These are phyloP conservation scores for Sphaerobolus stellatus DNA, from an alignment of 1,284 basidiomycete species.

Conservation along the genomic window DNA sequence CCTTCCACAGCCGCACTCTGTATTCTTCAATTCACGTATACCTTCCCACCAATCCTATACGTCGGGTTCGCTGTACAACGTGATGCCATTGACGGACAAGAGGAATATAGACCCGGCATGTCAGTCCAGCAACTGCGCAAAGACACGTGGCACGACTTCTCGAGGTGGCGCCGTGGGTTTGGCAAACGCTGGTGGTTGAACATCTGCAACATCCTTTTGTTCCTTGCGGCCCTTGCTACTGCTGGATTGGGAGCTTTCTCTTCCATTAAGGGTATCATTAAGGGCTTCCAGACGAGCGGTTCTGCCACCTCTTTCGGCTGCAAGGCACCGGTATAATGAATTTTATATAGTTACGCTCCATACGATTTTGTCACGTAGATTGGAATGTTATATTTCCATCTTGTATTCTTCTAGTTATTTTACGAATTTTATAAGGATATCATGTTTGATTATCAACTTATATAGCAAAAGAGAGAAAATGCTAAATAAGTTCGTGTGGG, in stretches of 20 bases:
- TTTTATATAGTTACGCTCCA: no score
- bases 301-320: conserved; percentile 29
- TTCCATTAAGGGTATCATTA: conserved; percentile 24
- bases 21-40: conserved; percentile 65
- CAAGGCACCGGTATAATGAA: conserved; percentile 23
- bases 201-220: conserved; percentile 32
- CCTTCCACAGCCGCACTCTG: conserved; percentile 43
- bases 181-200: conserved; percentile 25
- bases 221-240: conserved; percentile 33
- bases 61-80: conserved; percentile 48
- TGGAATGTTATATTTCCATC: no score
- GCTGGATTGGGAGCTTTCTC: conserved; percentile 35
- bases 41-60: conserved; percentile 58
- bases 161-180: conserved; percentile 39
- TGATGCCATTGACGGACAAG: conserved; percentile 42
- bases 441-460: no score
- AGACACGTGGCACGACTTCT: conserved; percentile 40
- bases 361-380: no score
- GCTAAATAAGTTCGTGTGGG: no score
- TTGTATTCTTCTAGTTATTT: no score
- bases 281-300: conserved; percentile 18
- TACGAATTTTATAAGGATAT: no score
- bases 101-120: conserved; percentile 34
- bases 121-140: conserved; percentile 25
- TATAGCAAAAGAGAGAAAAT: no score